Percentiles rank a stretch among this genome's conserved stretches.
phyloP scores from a whole-genome alignment of 2,329 filamentous ascomycete species.

The Aureobasidium sp. region DNA sequence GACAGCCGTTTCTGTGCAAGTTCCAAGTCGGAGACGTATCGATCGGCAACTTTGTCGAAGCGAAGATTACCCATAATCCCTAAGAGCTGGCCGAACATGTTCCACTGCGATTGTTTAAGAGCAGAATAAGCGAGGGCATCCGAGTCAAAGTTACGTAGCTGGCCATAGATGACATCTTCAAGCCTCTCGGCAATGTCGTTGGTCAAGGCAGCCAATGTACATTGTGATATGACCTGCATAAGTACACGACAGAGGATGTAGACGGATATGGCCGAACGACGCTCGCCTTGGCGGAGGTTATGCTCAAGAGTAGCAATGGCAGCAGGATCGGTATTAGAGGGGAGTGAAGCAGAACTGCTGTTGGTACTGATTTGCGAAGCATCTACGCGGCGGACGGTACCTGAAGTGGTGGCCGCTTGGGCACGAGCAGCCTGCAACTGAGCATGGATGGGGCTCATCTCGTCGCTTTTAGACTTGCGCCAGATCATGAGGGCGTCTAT shows the following conservation, averaged over 20 bases:
- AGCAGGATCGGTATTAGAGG: conserved; percentile 11
- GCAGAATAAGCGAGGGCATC: conserved; percentile 72
- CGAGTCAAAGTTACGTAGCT: conserved; percentile 80
- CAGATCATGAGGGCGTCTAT: conserved; percentile 98
- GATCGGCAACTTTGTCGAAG: conserved; percentile 73
- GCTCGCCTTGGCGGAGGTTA: conserved; percentile 47
- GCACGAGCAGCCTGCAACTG: conserved; percentile 22
- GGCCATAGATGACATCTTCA: conserved; percentile 93
- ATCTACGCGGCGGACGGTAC: conserved; percentile 16
- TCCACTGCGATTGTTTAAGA: conserved; percentile 89
- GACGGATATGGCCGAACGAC: conserved; percentile 87
- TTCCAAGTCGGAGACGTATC: conserved; percentile 77
- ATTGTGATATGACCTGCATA: conserved; percentile 89
- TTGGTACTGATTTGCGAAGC: conserved; percentile 17
- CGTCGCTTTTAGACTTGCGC: conserved; percentile 92
- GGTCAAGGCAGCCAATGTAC: conserved; percentile 72
- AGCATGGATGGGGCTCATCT: conserved; percentile 45
- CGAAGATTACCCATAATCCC: conserved; percentile 96
- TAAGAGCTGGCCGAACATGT: conserved; percentile 82
- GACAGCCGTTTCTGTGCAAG: conserved; percentile 67
- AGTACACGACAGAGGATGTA: conserved; percentile 92
- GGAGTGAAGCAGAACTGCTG: conserved; percentile 16
- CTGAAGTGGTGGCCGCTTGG: not conserved
- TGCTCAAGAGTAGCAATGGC: conserved; percentile 25
- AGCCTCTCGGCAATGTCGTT: conserved; percentile 89